These are phyloP conservation scores for Cladosporium sp. DNA, from an alignment of 2,329 filamentous ascomycete species.

Conservation along the genomic window DNA sequence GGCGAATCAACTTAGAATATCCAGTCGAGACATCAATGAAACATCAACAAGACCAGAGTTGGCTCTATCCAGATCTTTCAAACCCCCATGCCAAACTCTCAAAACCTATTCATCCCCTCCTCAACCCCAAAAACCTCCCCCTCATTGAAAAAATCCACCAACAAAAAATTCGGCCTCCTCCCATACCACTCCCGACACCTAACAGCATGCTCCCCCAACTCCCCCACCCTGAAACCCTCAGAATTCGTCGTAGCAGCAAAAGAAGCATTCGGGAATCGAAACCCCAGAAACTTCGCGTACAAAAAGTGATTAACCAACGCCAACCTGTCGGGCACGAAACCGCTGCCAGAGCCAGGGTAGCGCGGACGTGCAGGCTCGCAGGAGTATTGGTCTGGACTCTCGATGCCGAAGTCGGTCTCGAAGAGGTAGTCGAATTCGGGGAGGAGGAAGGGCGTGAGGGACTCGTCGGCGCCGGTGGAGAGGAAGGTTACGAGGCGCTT, in stretches of 20 bases:
- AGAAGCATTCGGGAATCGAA: conserved; percentile 38
- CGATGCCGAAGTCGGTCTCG: conserved; percentile 39
- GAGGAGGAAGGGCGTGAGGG: conserved; percentile 37
- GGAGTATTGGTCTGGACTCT: conserved; percentile 30
- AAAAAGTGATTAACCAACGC: conserved; percentile 44
- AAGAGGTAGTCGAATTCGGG: conserved; percentile 38
- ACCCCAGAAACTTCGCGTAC: conserved; percentile 39
- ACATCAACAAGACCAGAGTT: no score
- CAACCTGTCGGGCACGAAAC: conserved; percentile 38
- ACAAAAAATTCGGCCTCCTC: conserved; percentile 37
- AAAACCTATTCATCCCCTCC: conserved; percentile 26
- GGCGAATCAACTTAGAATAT: no score
- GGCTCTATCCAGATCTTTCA: no score
- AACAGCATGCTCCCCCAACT: conserved; percentile 40
- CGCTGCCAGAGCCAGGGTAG: conserved; percentile 31
- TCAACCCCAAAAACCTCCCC: conserved; percentile 27
- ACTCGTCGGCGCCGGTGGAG: conserved; percentile 38
- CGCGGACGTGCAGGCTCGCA: conserved; percentile 36
- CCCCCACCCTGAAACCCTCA: conserved; percentile 33
- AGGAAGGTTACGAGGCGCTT: conserved; percentile 42
- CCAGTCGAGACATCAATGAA: no score
- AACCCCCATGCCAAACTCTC: neutral
- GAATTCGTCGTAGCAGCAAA: conserved; percentile 40
- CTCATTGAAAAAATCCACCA: conserved; percentile 36
- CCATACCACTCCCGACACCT: conserved; percentile 36